A percentile compares a stretch with the other conserved stretches of the same genome.
phyloP scores from a whole-genome alignment of 2,329 filamentous ascomycete genomes.

The Ascochyta clinopodiicola region DNA sequence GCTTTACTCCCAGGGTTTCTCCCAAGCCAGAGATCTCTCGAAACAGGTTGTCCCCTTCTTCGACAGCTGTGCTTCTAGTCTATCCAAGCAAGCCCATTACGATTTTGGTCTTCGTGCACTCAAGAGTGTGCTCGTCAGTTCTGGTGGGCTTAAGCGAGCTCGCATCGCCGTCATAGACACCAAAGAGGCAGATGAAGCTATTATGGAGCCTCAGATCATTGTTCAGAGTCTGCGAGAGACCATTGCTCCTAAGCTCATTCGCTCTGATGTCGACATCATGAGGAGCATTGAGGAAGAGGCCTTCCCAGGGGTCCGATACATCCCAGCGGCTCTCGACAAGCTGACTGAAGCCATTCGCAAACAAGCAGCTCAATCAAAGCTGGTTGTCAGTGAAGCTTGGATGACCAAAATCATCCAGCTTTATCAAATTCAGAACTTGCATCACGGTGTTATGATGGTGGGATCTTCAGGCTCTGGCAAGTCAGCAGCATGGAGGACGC shows the following conservation, averaged over 20 bases:
- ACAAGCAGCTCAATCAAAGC: slow-evolving; percentile 82
- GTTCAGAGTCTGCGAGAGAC: slow-evolving; percentile 98
- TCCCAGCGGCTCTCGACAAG: slow-evolving; percentile 82
- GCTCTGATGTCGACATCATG: slow-evolving; percentile 89
- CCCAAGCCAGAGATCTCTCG: slow-evolving; percentile 89
- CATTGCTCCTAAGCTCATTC: slow-evolving; percentile 95
- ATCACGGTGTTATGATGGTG: slow-evolving; percentile 99
- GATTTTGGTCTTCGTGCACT: slow-evolving; percentile 97
- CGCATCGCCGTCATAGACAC: slow-evolving; percentile 66
- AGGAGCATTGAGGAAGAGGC: slow-evolving; percentile 79
- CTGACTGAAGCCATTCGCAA: slow-evolving; percentile 82
- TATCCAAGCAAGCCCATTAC: slow-evolving; percentile 98
- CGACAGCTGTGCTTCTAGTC: slow-evolving; percentile 78
- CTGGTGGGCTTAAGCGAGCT: slow-evolving; percentile 90
- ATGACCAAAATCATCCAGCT: slow-evolving; percentile 96
- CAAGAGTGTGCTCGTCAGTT: slow-evolving; percentile 98
- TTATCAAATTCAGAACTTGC: slow-evolving; percentile 96
- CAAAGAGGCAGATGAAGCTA: slow-evolving; percentile 68
- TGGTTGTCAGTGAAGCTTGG: slow-evolving; percentile 93
- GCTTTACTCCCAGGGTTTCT: slow-evolving; percentile 99
- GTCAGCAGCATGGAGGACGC: slow-evolving; percentile 89
- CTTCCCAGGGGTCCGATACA: slow-evolving; percentile 92
- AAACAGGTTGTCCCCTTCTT: slow-evolving; percentile 99
- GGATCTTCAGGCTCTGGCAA: slow-evolving; percentile 98
- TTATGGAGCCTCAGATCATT: slow-evolving; percentile 94